Evolutionary conservation across 139 green algal genomes (phyloP), one percentile per base, ranked within the genome.

Genomic region (Penium margaritaceum): DNA sequence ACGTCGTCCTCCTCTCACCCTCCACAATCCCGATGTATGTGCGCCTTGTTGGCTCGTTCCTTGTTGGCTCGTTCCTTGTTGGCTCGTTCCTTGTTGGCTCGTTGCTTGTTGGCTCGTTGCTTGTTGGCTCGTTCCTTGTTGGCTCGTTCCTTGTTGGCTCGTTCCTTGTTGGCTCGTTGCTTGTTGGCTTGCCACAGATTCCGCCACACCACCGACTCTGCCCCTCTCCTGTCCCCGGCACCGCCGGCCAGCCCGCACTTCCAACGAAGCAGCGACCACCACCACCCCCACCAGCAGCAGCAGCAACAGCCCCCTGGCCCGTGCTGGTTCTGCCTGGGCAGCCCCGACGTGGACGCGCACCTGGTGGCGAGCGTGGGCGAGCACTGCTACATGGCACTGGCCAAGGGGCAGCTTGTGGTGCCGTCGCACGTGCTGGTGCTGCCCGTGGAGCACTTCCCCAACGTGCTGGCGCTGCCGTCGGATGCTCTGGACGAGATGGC

Each of bases 391-490:
- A 32, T 74, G 1, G 74, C 74, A 1, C 47, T 80, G 5, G 24
- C 41, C 53, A 80, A 82, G 75, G 75, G 75, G 17, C 70, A 53
- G n/a, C 30, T 82, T 0, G 39, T 81, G 27, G 39, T 81, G 27
- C 38, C 81, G 2, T n/a, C 82, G 15, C 92, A 97, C 79, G 84
- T 88, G 63, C 84, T 96, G 53, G 57, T 97, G 27, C 81, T 97
- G 27, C 91, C 92, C 24, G 89, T 97, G 33, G 92, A 96, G 71
- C 92, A 97, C 83, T 86, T 84, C 64, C 81, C 90, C 14, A 67
- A 24, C 38, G 47, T 77, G 29, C 29, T 70, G n/a, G 46, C 72
- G 4, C 64, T 93, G 46, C 77, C 87, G 24, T 9, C 74, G 90
- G 83, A 77, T n/a, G 55, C 33, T 55, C 63, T 70, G 24, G 63